Evolutionary conservation across 805 yeast genomes (phyloP).

Genomic region (Wickerhamiella vanderwaltii): DNA sequence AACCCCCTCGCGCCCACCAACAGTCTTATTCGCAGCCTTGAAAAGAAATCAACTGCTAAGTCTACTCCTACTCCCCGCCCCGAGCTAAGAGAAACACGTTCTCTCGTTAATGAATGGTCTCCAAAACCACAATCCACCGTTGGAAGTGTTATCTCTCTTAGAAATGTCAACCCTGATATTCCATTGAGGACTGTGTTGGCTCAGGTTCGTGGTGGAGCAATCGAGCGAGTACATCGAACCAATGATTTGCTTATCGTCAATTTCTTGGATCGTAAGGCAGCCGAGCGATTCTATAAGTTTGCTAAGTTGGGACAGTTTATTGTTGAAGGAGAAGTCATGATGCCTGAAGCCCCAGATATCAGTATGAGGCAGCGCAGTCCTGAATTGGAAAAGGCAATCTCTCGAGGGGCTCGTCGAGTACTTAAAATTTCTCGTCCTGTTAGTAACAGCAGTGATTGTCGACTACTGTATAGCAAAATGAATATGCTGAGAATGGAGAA

Average conservation of each 20-base stretch:
- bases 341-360: neutral
- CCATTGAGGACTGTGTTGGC: constrained; percentile 13
- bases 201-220: constrained; percentile 21
- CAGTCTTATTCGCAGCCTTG: neutral
- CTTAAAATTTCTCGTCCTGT: constrained; percentile 11
- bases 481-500: constrained; percentile 9
- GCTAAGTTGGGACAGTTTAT: constrained; percentile 10
- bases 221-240: constrained; percentile 9
- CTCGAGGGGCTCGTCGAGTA: constrained; percentile 11
- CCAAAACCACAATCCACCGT: neutral
- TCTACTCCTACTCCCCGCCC: too few species aligned
- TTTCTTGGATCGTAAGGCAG: constrained; percentile 7
- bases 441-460: neutral
- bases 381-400: constrained; percentile 1
- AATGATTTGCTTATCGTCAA: constrained; percentile 6
- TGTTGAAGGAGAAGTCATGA: constrained; percentile 4
- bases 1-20: neutral
- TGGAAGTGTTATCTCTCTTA: neutral
- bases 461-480: constrained; percentile 10
- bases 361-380: neutral
- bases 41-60: neutral
- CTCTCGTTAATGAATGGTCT: too few species aligned
- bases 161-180: constrained; percentile 5
- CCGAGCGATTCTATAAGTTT: constrained; percentile 8
- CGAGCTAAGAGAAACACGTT: too few species aligned